These are phyloP conservation scores for Panaeolus cyanescens DNA, from an alignment of 768 basidiomycete genomes.

Conservation along the genomic window DNA sequence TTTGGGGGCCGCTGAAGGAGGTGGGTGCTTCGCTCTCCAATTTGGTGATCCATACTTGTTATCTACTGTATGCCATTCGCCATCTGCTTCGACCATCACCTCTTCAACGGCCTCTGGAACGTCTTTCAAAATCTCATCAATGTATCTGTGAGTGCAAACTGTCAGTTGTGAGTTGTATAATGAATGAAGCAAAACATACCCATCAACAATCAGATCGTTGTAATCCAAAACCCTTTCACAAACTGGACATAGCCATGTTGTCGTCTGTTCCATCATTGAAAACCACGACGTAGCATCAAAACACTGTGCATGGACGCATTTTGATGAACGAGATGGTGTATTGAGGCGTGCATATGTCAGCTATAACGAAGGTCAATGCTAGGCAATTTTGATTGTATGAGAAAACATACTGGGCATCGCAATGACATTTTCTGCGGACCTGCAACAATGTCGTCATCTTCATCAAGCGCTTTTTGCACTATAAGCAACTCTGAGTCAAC, in stretches of 20 bases:
- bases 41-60: conserved; percentile 74
- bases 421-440: conserved; percentile 89
- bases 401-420: conserved; percentile 82
- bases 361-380: conserved; percentile 36
- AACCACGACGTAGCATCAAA: conserved; percentile 97
- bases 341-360: conserved; percentile 85
- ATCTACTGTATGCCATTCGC: conserved; percentile 94
- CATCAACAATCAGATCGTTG: conserved; percentile 89
- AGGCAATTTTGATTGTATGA: background rate
- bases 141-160: conserved; percentile 57
- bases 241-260: conserved; percentile 93
- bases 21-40: conserved; percentile 67
- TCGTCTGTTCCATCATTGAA: conserved; percentile 93
- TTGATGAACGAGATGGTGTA: conserved; percentile 83
- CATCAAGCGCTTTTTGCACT: conserved; percentile 63
- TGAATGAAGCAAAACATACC: conserved; percentile 47
- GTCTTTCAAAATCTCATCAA: conserved; percentile 78
- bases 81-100: conserved; percentile 91
- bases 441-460: conserved; percentile 91
- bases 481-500: conserved; percentile 5
- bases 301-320: conserved; percentile 90
- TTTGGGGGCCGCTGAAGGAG: conserved; percentile 22
- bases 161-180: background rate
- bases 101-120: conserved; percentile 86
- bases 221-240: conserved; percentile 80